phyloP scores from a whole-genome alignment of 2,329 filamentous ascomycete species.

The Alternaria gaisen region DNA sequence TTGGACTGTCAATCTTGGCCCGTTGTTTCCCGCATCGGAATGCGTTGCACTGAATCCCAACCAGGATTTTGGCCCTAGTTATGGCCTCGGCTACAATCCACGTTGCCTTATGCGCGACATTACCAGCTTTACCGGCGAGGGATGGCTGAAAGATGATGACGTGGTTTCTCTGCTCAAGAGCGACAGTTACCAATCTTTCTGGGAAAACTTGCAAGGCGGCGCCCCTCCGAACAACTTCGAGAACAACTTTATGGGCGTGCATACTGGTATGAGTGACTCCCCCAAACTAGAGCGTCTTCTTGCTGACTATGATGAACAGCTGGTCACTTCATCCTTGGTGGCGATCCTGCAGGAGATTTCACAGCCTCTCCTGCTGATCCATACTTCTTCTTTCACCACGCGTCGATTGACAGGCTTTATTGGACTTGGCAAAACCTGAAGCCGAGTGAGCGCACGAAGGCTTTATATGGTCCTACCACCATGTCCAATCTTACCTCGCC shows the following conservation, averaged over 20 bases:
- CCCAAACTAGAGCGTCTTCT: neutral
- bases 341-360: slow-evolving; percentile 58
- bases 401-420: slow-evolving; percentile 50
- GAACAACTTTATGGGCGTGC: slow-evolving; percentile 53
- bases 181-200: slow-evolving; percentile 36
- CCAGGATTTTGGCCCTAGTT: neutral
- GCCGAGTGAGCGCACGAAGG: slow-evolving; percentile 45
- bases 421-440: slow-evolving; percentile 61
- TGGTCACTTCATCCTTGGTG: slow-evolving; percentile 58
- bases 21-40: slow-evolving; percentile 50
- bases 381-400: slow-evolving; percentile 56
- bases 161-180: slow-evolving; percentile 26
- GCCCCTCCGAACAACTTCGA: slow-evolving; percentile 37
- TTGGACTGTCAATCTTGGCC: slow-evolving; percentile 56
- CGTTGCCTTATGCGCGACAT: slow-evolving; percentile 53
- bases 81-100: slow-evolving; percentile 49
- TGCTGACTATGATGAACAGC: slow-evolving; percentile 30
- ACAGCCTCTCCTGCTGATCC: slow-evolving; percentile 59
- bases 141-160: slow-evolving; percentile 23
- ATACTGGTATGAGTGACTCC: slow-evolving; percentile 40
- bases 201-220: slow-evolving; percentile 51
- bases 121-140: slow-evolving; percentile 2
- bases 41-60: slow-evolving; percentile 41
- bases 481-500: slow-evolving; percentile 55
- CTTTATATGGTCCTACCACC: slow-evolving; percentile 52